Base-by-base conservation (phyloP, 2,329 filamentous ascomycete genomes). In the Scedosporium boydii region DNA sequence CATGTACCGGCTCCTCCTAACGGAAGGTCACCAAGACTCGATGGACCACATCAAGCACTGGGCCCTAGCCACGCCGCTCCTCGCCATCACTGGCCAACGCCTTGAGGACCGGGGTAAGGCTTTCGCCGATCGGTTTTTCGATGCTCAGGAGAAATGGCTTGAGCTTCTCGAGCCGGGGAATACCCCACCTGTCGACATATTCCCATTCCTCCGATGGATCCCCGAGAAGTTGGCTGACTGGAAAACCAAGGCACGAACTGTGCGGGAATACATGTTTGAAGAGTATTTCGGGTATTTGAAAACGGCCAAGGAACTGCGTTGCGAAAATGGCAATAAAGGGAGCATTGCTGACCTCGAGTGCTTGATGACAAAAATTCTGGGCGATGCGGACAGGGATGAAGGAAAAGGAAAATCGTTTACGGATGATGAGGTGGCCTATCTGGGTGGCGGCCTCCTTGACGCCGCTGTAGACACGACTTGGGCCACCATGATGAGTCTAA, bases 401-500 rank as follows among this genome's bases (percentile, higher is more conserved):
- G 26, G 27, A 12, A 10, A 12, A 16, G 29, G 27, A 16, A 56
- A 61, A 14, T 9, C n/a, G 9, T 56, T 61, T 26, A 61, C 46
- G n/a, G 46, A 61, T n/a, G 63, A 62, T 10, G 67, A 69, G 61
- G 29, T 68, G 10, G 66, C 65, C 34, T 70, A 66, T 63, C 42
- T 69, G 1, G 63, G 63, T 0, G 68, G 63, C 2, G 62, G 60
- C 2, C 26, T 70, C 3, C 63, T 70, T 57, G 69, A 70, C 41
- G 69, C 68, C 23, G 68, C 68, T 3, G 69, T 68, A 9, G 69
- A 70, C 23, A 70, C 69, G 6, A 65, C 66, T 7, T 68, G 65
- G 12, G 65, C 69, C 0, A 67, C 66, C 0, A 61, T 71, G 0
- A 67, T 60, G 56, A 67, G 65, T 41, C 65, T 72, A n/a, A 27